Base-by-base conservation (phyloP, 176 grass and related monocot species). In the Aechmea fasciata region DNA sequence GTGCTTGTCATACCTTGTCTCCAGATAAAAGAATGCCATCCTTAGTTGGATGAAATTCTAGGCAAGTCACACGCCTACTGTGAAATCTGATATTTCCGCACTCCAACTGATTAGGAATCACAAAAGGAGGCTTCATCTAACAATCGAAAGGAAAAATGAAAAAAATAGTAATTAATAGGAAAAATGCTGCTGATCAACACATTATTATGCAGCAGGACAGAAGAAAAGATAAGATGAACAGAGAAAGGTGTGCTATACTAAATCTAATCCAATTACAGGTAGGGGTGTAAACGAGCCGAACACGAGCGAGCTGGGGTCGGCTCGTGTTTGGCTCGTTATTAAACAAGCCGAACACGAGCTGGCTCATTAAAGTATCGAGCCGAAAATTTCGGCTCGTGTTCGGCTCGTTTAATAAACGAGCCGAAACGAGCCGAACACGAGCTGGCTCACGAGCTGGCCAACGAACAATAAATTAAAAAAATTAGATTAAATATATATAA, bases 41-140 rank as follows among this genome's bases (percentile, higher is more conserved):
- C 74, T 68, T 92, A 57, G 81, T 89, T 26, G 93, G 86, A 87
- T 96, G 93, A 78, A 96, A 96, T 66, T 96, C 89, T 82, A 96
- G 73, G 75, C 85, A 96, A 50, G 86, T 96, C 49, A 87, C 87
- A 48, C 93, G 88, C 64, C 93, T 90, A 49, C 67, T 69, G 74
- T 92, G 89, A 65, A 96, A 96, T 26, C 87, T 91, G 77, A 96
- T 78, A 73, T 92, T 89, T 28, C 83, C 89, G 79, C 86, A 87
- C 57, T 96, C 86, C 48, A 96, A 67, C 59, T 87, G 88, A 69
- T 81, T 84, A 13, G 93, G 93, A 50, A 96, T 81, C 22, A 87
- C 72, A 81, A 85, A 87, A 23, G 62, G 73, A 15, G 81, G 83
- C 80, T 92, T 96, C 49, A 83, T 64, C 89, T 96, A 85, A 20